These are phyloP conservation scores for Rhizophagus prolifer DNA, from an alignment of 192 early-diverging fungal genomes.

Conservation along the genomic window DNA sequence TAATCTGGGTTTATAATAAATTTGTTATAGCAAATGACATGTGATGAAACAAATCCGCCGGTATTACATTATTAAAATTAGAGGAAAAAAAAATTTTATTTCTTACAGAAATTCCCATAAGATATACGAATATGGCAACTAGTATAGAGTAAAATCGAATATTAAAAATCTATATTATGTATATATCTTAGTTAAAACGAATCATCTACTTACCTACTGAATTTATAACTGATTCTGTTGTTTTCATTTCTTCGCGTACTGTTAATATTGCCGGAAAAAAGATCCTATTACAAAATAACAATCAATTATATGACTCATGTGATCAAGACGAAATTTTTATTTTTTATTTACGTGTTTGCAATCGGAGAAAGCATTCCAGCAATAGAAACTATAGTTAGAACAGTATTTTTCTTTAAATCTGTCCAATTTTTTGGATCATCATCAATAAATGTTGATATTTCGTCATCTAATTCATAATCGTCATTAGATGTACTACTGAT, in stretches of 20 bases:
- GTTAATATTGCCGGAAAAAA: slow-evolving; percentile 40
- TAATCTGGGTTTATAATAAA: no score
- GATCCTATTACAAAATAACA: slow-evolving; percentile 34
- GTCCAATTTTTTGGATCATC: slow-evolving; percentile 44
- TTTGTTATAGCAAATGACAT: no score
- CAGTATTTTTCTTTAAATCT: slow-evolving; percentile 32
- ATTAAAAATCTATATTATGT: not conserved
- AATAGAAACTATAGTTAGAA: slow-evolving; percentile 36
- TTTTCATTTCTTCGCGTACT: slow-evolving; percentile 35
- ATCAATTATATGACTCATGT: no score
- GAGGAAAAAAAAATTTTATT: no score
- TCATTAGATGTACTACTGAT: not conserved
- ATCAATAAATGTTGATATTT: not conserved
- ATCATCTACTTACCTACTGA: slow-evolving; percentile 30
- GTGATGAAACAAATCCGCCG: no score
- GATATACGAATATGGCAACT: slow-evolving; percentile 9
- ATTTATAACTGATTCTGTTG: slow-evolving; percentile 30
- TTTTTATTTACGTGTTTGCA: slow-evolving; percentile 10
- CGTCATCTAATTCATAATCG: not conserved
- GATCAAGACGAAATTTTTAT: not conserved
- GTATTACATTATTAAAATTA: no score
- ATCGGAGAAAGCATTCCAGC: slow-evolving; percentile 37
- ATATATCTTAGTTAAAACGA: not conserved
- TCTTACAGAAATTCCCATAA: slow-evolving; percentile 12
- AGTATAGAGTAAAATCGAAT: not conserved